Evolutionary conservation across 2,329 filamentous ascomycete species (phyloP), one percentile per base, ranked within the genome.

Genomic region (Metarhizium sp.): DNA sequence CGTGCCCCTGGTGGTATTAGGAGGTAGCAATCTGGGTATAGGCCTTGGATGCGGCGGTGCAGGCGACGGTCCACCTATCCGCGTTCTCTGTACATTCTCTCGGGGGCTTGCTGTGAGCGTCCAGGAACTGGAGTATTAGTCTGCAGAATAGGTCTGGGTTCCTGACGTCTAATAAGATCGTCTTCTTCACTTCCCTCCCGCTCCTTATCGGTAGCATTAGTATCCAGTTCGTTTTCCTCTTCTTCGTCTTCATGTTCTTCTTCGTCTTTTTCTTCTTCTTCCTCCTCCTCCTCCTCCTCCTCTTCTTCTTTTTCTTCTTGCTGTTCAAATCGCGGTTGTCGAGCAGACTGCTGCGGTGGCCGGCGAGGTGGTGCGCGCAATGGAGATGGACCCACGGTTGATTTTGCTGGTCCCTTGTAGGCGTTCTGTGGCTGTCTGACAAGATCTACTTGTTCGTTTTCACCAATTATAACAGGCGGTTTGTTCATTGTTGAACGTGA

Each of bases 101-200:
- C 34, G 29, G n/a, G 40, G 25, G 29, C 18, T 10, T 14, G 20
- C 8, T 42, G 50, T 13, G 29, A 42, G 18, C 29, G 52, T 16
- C 38, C 57, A 7, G 53, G 58, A 18, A 57, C 58, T n/a, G 62
- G 62, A 4, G 64, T 66, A 14, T 66, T 66, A 11, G 50, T 56
- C n/a, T 53, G 45, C 20, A 38, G 54, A 11, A 32, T 2, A 29
- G 45, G 45, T 16, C 36, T 50, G 34, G 30, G 29, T 38, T 14
- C 10, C 14, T 45, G 53, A 18, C 49, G 55, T 42, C 51, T 29
- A n/a, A 48, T 48, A 11, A 34, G 29, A 50, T 53, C 51, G 2
- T 43, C 54, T 16, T 50, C 48, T 5, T 54, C 54, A 16, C 43
- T 55, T 50, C 55, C 53, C 20, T 57, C 55, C n/a, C 16, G 16